A percentile compares a stretch with the other conserved stretches of the same genome.
Evolutionary conservation across 495 filamentous ascomycete genomes (phyloP).

Genomic region (Aspergillus wentii): DNA sequence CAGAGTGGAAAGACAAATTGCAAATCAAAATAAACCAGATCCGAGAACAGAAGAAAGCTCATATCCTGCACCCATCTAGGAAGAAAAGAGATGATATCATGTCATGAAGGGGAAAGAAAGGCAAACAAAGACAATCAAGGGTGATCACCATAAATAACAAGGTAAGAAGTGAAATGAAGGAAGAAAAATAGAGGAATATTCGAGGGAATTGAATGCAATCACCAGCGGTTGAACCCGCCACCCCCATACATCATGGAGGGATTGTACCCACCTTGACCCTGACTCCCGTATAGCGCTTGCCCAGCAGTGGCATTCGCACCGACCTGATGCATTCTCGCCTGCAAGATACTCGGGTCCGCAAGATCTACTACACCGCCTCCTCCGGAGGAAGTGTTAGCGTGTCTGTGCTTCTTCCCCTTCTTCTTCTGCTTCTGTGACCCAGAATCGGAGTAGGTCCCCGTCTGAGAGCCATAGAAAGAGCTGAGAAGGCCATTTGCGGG

Average conservation of each 20-base stretch:
- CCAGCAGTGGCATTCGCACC: constrained; percentile 62
- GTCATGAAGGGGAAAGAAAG: constrained; percentile 24
- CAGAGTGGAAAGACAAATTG: constrained; percentile 22
- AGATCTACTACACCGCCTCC: constrained; percentile 98
- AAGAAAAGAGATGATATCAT: constrained; percentile 28
- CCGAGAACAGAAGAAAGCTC: constrained; percentile 21
- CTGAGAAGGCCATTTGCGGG: constrained; percentile 80
- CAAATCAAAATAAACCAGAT: constrained; percentile 23
- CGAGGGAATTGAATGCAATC: constrained; percentile 37
- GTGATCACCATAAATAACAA: constrained; percentile 16
- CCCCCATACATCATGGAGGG: constrained; percentile 76
- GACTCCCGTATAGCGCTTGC: constrained; percentile 83
- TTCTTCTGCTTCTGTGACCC: constrained; percentile 93
- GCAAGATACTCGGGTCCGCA: constrained; percentile 99
- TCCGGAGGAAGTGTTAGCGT: constrained; percentile 99
- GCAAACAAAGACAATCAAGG: constrained; percentile 12
- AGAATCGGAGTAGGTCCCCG: constrained; percentile 78
- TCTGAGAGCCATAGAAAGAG: constrained; percentile 85
- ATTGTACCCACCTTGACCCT: constrained; percentile 98
- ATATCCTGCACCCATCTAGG: constrained; percentile 21
- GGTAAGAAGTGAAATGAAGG: constrained; percentile 8
- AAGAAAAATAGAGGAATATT: constrained; percentile 13
- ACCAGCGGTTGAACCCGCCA: constrained; percentile 68
- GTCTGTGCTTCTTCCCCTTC: constrained; percentile 99
- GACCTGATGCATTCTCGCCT: constrained; percentile 91